Evolutionary conservation across 2,329 filamentous ascomycete genomes (phyloP).

Genomic region (Coccinonectria pachysandricola): DNA sequence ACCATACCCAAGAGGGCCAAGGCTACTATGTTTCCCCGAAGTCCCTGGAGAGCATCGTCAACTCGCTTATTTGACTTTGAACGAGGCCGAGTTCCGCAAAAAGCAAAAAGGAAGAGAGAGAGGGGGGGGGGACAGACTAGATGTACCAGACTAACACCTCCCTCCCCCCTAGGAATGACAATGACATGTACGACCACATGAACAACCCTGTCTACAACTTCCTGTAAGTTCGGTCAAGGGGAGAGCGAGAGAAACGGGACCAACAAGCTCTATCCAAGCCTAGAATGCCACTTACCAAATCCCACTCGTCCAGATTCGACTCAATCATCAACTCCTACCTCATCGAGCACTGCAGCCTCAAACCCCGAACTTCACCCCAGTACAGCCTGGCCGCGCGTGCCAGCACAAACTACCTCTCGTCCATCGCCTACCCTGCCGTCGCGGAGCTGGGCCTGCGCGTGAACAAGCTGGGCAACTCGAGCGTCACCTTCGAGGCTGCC

Average conservation of each 20-base stretch:
- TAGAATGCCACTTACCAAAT: too few relatives aligned
- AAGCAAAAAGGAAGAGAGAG: too few relatives aligned
- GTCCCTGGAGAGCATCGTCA: too few relatives aligned
- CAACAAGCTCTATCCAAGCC: slow-evolving; percentile 1
- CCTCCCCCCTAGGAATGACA: slow-evolving; percentile 58
- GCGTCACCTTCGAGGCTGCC: slow-evolving; percentile 82
- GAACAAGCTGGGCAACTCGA: slow-evolving; percentile 73
- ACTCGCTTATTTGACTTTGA: too few relatives aligned
- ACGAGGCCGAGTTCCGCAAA: too few relatives aligned
- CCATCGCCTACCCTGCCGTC: slow-evolving; percentile 70
- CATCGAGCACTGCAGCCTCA: slow-evolving; percentile 63
- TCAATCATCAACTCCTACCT: slow-evolving; percentile 85
- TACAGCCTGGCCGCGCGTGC: slow-evolving; percentile 80
- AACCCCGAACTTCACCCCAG: slow-evolving; percentile 58
- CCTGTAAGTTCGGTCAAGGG: too few relatives aligned
- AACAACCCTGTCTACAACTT: slow-evolving; percentile 86
- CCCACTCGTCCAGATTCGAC: slow-evolving; percentile 54
- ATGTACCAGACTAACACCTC: slow-evolving; percentile 11
- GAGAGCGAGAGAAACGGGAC: too few relatives aligned
- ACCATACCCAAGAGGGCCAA: too few relatives aligned
- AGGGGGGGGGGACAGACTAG: too few relatives aligned
- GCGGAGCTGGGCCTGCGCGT: slow-evolving; percentile 76
- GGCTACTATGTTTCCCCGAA: too few relatives aligned
- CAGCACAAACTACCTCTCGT: slow-evolving; percentile 75
- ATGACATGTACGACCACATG: slow-evolving; percentile 91